phyloP scores from a whole-genome alignment of 192 early-diverging fungal species.

The Lunasporangiospora selenospora region DNA sequence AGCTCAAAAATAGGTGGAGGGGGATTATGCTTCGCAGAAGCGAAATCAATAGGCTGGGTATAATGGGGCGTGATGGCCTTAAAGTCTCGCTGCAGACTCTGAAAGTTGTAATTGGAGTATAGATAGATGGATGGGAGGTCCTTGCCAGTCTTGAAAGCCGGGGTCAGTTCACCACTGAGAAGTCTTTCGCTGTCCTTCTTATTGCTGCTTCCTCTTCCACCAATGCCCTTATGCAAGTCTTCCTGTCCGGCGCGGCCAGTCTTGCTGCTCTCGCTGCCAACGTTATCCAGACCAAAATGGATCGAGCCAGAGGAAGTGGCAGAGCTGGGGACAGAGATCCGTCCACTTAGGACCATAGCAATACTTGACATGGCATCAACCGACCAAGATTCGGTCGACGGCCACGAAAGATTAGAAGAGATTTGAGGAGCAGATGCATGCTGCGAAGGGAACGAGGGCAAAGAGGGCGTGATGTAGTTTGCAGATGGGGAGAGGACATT shows the following conservation, averaged over 20 bases:
- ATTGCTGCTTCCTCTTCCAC: background rate
- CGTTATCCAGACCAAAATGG: background rate
- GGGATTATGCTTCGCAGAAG: too few species aligned
- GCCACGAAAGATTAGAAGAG: conserved; percentile 35
- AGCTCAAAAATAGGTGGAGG: conserved; percentile 15
- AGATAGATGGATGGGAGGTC: conserved; percentile 36
- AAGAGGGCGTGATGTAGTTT: conserved; percentile 16
- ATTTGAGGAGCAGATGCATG: conserved; percentile 16
- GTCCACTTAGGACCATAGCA: conserved; percentile 32
- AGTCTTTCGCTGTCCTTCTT: conserved; percentile 27
- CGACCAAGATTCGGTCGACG: conserved; percentile 12
- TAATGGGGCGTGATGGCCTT: conserved; percentile 28
- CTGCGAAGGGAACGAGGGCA: conserved; percentile 35
- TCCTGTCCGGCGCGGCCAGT: too few species aligned
- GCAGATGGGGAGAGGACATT: conserved; percentile 4
- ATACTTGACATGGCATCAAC: conserved; percentile 40
- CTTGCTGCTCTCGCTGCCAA: background rate
- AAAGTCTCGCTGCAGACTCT: conserved; percentile 32
- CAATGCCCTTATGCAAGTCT: too few species aligned
- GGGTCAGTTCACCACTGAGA: conserved; percentile 27
- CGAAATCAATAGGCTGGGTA: conserved; percentile 5
- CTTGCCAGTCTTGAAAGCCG: conserved; percentile 29
- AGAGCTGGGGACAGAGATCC: conserved; percentile 38
- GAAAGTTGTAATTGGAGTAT: conserved; percentile 48
- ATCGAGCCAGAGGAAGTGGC: conserved; percentile 11